These are phyloP conservation scores for Penicillium italicum DNA, from an alignment of 2,329 filamentous ascomycete genomes.

Conservation along the genomic window DNA sequence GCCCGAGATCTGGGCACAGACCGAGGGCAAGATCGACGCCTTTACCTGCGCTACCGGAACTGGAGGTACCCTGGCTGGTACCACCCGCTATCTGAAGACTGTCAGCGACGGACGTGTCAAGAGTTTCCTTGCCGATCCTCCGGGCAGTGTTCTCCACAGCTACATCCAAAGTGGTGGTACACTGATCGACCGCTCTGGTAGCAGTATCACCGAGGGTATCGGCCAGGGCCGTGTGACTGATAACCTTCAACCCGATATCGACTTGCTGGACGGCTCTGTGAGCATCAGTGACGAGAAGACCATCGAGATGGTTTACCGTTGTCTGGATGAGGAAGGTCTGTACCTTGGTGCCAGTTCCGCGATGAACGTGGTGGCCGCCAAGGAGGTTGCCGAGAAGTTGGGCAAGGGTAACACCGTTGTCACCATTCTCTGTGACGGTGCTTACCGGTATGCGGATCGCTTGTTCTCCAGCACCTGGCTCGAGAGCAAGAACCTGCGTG, in stretches of 20 bases:
- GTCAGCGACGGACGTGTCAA: conserved; percentile 73
- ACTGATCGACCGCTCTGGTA: conserved; percentile 73
- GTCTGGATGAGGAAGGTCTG: conserved; percentile 89
- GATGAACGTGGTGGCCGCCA: conserved; percentile 91
- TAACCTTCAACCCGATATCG: conserved; percentile 82
- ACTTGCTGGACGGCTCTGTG: conserved; percentile 77
- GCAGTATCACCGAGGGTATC: conserved; percentile 95
- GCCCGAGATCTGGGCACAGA: conserved; percentile 96
- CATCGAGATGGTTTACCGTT: conserved; percentile 96
- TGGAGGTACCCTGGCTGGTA: conserved; percentile 83
- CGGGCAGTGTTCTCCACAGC: conserved; percentile 86
- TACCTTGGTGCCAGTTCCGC: conserved; percentile 93
- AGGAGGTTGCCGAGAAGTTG: conserved; percentile 86
- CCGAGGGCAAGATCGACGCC: conserved; percentile 76
- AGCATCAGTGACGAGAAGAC: conserved; percentile 88
- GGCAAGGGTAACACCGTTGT: conserved; percentile 88
- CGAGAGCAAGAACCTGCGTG: conserved; percentile 75
- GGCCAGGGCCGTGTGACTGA: conserved; percentile 96
- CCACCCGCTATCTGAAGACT: conserved; percentile 84
- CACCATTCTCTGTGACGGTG: conserved; percentile 90
- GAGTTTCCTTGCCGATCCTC: conserved; percentile 87
- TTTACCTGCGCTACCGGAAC: conserved; percentile 96
- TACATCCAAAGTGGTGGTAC: conserved; percentile 85
- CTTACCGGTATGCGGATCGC: conserved; percentile 94
- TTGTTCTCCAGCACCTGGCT: conserved; percentile 92